Evolutionary conservation across 2,329 filamentous ascomycete species (phyloP).

Genomic region (Talaromyces sp.): DNA sequence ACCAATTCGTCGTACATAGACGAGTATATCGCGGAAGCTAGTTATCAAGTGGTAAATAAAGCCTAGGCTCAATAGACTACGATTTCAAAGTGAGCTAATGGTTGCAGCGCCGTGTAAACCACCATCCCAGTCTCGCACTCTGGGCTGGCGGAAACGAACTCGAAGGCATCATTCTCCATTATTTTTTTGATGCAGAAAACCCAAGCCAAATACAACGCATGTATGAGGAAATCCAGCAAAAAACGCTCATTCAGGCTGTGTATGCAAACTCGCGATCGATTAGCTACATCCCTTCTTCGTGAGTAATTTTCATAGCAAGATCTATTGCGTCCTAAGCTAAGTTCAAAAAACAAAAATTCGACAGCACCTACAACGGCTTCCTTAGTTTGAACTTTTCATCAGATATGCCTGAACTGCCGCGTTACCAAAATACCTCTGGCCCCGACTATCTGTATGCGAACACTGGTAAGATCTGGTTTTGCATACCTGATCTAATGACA

Average conservation of each 20-base stretch:
- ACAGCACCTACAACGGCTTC: not conserved
- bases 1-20: not conserved
- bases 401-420: not conserved
- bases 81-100: conserved; percentile 50
- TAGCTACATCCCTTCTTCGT: conserved; percentile 53
- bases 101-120: conserved; percentile 55
- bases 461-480: not conserved
- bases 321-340: conserved; percentile 69
- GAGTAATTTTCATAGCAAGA: conserved; percentile 35
- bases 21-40: conserved; percentile 50
- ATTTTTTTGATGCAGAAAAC: conserved; percentile 23
- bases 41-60: conserved; percentile 50
- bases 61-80: conserved; percentile 46
- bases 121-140: conserved; percentile 52
- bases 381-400: not conserved
- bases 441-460: not conserved
- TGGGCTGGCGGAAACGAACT: conserved; percentile 57
- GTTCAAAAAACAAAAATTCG: not conserved
- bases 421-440: not conserved
- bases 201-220: conserved; percentile 35
- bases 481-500: not conserved
- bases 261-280: conserved; percentile 56
- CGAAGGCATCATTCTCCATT: conserved; percentile 47
- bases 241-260: conserved; percentile 47
- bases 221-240: conserved; percentile 41